These are phyloP conservation scores for Ceratobasidium sp. DNA, from an alignment of 1,284 basidiomycete species.

Conservation along the genomic window DNA sequence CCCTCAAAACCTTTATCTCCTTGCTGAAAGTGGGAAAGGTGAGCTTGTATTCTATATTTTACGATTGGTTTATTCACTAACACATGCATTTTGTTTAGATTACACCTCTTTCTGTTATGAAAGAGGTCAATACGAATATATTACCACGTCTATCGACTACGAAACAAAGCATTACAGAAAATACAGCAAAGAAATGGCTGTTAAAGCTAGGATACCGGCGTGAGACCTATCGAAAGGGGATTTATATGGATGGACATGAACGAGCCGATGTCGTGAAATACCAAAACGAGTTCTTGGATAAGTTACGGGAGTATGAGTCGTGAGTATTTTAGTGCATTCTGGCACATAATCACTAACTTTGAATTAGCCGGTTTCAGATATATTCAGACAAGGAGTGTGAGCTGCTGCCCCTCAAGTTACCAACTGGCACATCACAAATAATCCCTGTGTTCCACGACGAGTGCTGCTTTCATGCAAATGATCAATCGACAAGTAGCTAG, in stretches of 20 bases:
- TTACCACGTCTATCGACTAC: not conserved
- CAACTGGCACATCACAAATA: conserved; percentile 50
- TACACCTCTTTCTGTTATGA: not conserved
- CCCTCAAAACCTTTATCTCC: not conserved
- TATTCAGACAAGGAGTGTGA: not conserved
- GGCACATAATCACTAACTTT: not conserved
- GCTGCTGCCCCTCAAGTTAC: conserved; percentile 47
- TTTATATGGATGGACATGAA: conserved; percentile 38
- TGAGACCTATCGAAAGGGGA: conserved; percentile 5
- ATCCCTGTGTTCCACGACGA: conserved; percentile 56
- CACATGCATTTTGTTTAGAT: not conserved
- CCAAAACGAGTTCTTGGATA: not conserved
- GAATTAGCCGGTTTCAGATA: not conserved
- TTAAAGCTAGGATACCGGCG: conserved; percentile 7
- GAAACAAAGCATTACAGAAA: not conserved
- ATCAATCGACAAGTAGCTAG: conserved; percentile 46
- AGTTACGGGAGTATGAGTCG: too few relatives aligned
- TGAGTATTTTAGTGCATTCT: not conserved
- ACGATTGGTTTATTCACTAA: too few relatives aligned
- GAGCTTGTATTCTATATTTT: not conserved
- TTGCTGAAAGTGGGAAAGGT: not conserved
- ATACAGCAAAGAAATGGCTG: conserved; percentile 26
- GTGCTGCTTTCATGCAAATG: conserved; percentile 52
- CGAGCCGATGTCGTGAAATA: conserved; percentile 32
- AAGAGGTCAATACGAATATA: not conserved